Evolutionary conservation across 805 yeast species (phyloP).

Genomic region (Peterozyma toletana): DNA sequence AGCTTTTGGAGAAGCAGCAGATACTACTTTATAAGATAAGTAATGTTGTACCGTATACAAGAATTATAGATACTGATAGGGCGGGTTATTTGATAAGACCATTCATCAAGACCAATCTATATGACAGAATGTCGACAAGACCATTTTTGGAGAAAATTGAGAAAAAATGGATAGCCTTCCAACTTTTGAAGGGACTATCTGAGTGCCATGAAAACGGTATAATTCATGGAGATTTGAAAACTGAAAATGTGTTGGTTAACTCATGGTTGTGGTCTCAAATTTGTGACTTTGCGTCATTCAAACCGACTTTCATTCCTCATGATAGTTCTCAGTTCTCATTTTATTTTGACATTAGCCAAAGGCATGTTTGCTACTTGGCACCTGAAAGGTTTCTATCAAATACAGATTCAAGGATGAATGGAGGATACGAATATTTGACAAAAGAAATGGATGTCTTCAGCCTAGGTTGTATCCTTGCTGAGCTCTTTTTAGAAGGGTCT

Average conservation of each 20-base stretch:
- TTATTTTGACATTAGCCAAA: constrained; percentile 83
- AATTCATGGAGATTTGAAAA: constrained; percentile 85
- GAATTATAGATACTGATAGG: constrained; percentile 78
- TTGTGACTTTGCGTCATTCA: constrained; percentile 78
- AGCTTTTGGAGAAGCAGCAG: constrained; percentile 26
- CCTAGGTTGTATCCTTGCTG: constrained; percentile 85
- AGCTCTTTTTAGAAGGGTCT: constrained; percentile 77
- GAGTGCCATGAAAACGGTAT: constrained; percentile 57
- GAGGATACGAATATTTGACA: constrained; percentile 28
- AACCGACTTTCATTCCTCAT: constrained; percentile 82
- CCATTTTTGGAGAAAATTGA: constrained; percentile 83
- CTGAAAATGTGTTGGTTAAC: constrained; percentile 82
- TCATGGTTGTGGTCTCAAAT: constrained; percentile 84
- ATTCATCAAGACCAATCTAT: constrained; percentile 68
- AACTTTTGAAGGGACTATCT: constrained; percentile 56
- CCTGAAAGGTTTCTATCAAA: constrained; percentile 73
- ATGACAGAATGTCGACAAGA: constrained; percentile 78
- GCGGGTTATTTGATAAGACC: constrained; percentile 91
- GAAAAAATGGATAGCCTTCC: constrained; percentile 79
- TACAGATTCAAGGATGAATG: constrained; percentile 21
- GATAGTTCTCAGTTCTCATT: constrained; percentile 88
- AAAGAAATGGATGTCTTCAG: constrained; percentile 77
- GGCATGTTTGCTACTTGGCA: constrained; percentile 86
- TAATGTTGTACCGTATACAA: constrained; percentile 64
- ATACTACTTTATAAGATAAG: constrained; percentile 38